These are phyloP conservation scores for Metschnikowia hibisci DNA, from an alignment of 805 yeast genomes.

Conservation along the genomic window DNA sequence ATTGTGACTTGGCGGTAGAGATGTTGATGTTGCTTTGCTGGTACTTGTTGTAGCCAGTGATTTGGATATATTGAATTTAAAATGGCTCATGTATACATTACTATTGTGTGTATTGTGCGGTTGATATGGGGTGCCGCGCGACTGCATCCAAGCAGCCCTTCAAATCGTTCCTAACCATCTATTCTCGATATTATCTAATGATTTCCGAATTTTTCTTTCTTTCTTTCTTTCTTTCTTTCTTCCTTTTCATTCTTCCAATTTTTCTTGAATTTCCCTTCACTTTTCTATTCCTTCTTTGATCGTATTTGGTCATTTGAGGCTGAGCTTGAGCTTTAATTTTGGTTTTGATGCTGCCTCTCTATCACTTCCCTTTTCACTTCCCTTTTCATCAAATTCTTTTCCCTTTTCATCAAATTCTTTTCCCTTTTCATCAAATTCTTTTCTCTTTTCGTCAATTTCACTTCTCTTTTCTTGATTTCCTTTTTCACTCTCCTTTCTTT, in stretches of 20 bases:
- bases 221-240: too few species aligned
- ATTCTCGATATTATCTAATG: too few species aligned
- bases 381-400: not conserved
- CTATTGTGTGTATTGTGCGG: conserved; percentile 1
- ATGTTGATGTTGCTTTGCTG: conserved; percentile 30
- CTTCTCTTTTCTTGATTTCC: not conserved
- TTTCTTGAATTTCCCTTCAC: too few species aligned
- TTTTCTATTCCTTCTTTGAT: too few species aligned
- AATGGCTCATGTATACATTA: not conserved
- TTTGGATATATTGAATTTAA: conserved; percentile 33
- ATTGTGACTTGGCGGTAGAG: conserved; percentile 7
- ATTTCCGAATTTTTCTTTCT: too few species aligned
- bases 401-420: not conserved
- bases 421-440: not conserved
- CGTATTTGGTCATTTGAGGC: conserved; percentile 2
- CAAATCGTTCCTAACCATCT: too few species aligned
- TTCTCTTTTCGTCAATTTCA: not conserved
- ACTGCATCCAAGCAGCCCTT: too few species aligned
- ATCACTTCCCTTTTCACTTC: not conserved
- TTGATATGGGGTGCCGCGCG: not conserved
- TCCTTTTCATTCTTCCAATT: too few species aligned
- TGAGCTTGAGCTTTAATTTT: conserved; percentile 13
- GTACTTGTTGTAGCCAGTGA: conserved; percentile 42
- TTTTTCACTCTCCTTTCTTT: not conserved
- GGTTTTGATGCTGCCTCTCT: conserved; percentile 6